A percentile compares a stretch with the other conserved stretches of the same genome.
Conservation (phyloP, 2,329 filamentous ascomycete species). For the Nemania sp. region DNA sequence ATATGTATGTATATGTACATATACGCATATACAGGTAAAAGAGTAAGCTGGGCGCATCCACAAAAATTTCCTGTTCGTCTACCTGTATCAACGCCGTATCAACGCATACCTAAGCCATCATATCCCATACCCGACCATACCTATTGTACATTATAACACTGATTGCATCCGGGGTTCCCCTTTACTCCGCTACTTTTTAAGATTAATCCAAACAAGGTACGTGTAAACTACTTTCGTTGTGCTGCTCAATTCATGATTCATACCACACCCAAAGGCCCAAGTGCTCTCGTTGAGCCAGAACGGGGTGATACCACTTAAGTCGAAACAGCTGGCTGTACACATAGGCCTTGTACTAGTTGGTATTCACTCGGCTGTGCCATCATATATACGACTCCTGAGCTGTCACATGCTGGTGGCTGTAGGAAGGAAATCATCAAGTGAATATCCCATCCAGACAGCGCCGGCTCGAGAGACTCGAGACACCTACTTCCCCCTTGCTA, state of each 20-base stretch:
- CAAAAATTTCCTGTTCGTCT: slow-evolving; percentile 22
- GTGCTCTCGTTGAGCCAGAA: slow-evolving; percentile 11
- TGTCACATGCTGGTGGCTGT: slow-evolving; percentile 5
- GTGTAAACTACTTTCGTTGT: neutral
- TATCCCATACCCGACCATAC: too few species aligned
- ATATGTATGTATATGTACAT: too few species aligned
- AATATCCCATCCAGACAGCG: neutral
- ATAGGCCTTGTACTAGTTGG: neutral
- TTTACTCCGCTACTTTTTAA: slow-evolving; percentile 1
- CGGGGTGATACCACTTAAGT: neutral
- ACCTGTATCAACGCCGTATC: neutral
- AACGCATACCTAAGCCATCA: too few species aligned
- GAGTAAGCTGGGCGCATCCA: too few species aligned
- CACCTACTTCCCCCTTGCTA: neutral
- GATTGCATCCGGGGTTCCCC: too few species aligned
- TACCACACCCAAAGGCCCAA: neutral
- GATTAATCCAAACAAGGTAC: slow-evolving; percentile 23
- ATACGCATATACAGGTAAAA: too few species aligned
- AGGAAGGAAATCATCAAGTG: slow-evolving; percentile 11
- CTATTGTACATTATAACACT: too few species aligned
- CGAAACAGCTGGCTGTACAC: neutral
- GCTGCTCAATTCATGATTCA: neutral
- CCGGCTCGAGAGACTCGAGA: neutral
- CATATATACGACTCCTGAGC: neutral
- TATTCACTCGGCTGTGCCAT: neutral